Percentiles rank a stretch among this genome's conserved stretches.
phyloP scores from a whole-genome alignment of 2,329 filamentous ascomycete species.

The Fusarium caatingaense region DNA sequence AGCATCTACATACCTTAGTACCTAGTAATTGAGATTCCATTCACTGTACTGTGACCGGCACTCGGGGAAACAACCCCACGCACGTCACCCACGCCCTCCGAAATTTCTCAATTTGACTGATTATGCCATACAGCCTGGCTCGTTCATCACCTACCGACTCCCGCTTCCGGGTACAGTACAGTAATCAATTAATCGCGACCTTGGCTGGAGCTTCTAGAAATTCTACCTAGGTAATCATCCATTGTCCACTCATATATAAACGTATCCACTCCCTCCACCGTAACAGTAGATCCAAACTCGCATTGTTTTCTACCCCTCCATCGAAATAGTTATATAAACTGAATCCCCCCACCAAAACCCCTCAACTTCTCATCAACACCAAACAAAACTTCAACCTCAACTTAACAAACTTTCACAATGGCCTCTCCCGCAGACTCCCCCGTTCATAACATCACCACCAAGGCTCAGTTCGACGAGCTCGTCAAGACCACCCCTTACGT shows the following conservation, averaged over 20 bases:
- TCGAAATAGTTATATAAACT: conserved; percentile 16
- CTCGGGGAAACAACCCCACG: conserved; percentile 20
- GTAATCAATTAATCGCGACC: conserved; percentile 16
- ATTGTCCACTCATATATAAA: conserved; percentile 1
- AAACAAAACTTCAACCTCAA: neutral
- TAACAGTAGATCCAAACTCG: conserved; percentile 12
- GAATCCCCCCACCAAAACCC: conserved; percentile 32
- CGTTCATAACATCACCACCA: conserved; percentile 53
- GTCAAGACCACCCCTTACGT: conserved; percentile 62
- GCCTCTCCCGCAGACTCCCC: conserved; percentile 36
- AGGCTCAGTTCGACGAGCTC: conserved; percentile 62
- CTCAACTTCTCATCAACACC: conserved; percentile 23
- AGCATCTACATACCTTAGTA: conserved; percentile 10
- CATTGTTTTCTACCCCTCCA: conserved; percentile 14
- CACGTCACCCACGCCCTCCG: conserved; percentile 16
- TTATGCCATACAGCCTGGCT: conserved; percentile 42
- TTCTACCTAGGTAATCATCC: neutral
- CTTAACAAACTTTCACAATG: conserved; percentile 44
- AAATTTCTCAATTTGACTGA: conserved; percentile 25
- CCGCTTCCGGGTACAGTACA: neutral
- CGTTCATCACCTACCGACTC: conserved; percentile 39
- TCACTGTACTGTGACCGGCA: conserved; percentile 12
- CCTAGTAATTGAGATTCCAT: neutral
- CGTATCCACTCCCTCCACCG: conserved; percentile 29
- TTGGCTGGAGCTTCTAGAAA: conserved; percentile 20